Evolutionary conservation across 1,139 yeast species (phyloP), one percentile per base, ranked within the genome.

Genomic region (Debaryomycetaceae sp.): DNA sequence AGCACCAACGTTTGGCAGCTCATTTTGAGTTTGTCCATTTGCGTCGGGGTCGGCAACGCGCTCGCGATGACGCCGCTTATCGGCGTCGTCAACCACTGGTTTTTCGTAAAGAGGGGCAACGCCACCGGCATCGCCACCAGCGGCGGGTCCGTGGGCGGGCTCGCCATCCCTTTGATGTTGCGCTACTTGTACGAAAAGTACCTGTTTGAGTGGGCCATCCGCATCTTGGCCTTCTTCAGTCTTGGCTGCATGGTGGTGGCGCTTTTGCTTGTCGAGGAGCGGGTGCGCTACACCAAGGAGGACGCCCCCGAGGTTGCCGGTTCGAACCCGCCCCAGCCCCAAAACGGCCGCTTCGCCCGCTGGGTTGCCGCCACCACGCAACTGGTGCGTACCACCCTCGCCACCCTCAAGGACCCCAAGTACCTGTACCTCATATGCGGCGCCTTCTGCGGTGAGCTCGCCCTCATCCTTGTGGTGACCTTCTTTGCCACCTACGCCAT

Each of bases 131-230:
- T 75, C 1, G 78, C 82, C 3, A 72, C 82, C 1, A 58, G 71
- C 44, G 84, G 84, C 12, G 84, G 83, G 0, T 71, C 79, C 12
- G 56, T 77, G 8, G 85, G 84, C 10, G 85, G 84, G 20, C 58
- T 75, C 18, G 49, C 70, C 10, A 74, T 78, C 51, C 83, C 86
- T 1, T 60, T 77, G 29, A 64, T 78, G 58, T 61, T 79, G 39
- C 58, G 79, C 38, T 61, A 63, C 22, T 50, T 78, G 11, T 79
- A 75, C 43, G 49, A 51, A 3, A 61, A 61, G 29, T 67, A 74
- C 24, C 85, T 84, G 0, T 79, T 65, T 41, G 52, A 56, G 7
- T 78, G 84, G 84, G 80, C 83, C 0, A 68, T 78, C 37, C 54
- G 85, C 41, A 64, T 71, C 1, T 51, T 76, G 32, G 78, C 74